phyloP scores from a whole-genome alignment of 805 yeast species.

The Pichia ethanolica region DNA sequence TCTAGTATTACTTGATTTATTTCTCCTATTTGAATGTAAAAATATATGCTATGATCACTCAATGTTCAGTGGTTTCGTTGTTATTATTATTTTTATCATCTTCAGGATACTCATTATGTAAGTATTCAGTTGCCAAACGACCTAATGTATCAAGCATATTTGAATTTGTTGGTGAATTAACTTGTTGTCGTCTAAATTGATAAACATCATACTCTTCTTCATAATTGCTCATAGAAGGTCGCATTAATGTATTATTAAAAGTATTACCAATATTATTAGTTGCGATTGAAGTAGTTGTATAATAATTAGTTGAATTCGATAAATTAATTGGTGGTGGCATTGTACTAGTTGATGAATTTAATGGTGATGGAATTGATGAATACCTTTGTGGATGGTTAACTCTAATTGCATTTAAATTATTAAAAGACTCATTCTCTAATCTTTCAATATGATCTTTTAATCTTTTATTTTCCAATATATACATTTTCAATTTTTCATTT shows the following conservation, averaged over 20 bases:
- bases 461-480: constrained; percentile 22
- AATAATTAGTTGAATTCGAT: no score
- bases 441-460: constrained; percentile 19
- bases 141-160: constrained; percentile 30
- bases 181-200: neutral
- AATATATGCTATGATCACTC: no score
- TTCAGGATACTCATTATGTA: constrained; percentile 21
- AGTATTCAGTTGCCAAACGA: constrained; percentile 28
- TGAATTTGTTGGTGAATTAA: constrained; percentile 6
- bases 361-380: neutral
- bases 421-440: neutral
- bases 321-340: neutral
- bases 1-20: no score
- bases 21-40: no score
- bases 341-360: neutral
- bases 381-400: neutral
- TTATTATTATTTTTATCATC: neutral
- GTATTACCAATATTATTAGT: neutral
- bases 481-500: constrained; percentile 22
- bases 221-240: neutral
- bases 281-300: no score
- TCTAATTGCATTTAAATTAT: neutral
- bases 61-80: no score
- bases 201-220: neutral
- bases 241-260: neutral